Conservation (phyloP, 2,329 filamentous ascomycete genomes). For the Verticillium nubilum region DNA sequence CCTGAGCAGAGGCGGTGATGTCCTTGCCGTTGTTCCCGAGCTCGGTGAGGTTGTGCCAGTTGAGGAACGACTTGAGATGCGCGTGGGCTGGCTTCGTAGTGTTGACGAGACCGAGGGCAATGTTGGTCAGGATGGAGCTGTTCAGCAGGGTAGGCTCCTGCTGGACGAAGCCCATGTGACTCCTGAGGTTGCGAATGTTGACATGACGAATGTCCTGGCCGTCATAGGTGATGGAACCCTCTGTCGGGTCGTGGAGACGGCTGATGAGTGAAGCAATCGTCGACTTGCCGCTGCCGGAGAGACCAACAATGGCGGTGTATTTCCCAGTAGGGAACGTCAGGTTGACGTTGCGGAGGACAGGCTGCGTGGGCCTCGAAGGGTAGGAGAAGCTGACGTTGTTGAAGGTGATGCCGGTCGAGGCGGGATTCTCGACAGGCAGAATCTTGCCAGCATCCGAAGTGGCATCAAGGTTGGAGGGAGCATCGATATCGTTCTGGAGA, state of each 20-base stretch:
- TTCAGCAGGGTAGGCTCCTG: constrained; percentile 26
- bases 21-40: constrained; percentile 30
- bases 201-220: constrained; percentile 27
- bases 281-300: constrained; percentile 43
- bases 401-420: constrained; percentile 36
- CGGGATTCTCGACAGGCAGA: constrained; percentile 30
- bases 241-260: constrained; percentile 39
- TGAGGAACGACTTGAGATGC: constrained; percentile 30
- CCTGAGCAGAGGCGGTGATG: constrained; percentile 12
- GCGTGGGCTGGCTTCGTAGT: constrained; percentile 23
- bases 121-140: constrained; percentile 35
- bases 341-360: constrained; percentile 27
- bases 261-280: constrained; percentile 33
- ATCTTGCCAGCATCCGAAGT: constrained; percentile 24
- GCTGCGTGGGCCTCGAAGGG: constrained; percentile 25
- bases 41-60: constrained; percentile 35
- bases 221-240: constrained; percentile 31
- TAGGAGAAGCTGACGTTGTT: constrained; percentile 30
- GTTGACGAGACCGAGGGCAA: constrained; percentile 33
- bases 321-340: constrained; percentile 27
- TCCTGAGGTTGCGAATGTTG: constrained; percentile 26
- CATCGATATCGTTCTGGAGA: constrained; percentile 48
- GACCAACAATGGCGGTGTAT: constrained; percentile 44
- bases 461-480: constrained; percentile 33
- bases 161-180: constrained; percentile 25